These are phyloP conservation scores for Dactylis glomerata DNA, from an alignment of 176 grass and related monocot species.

Conservation along the genomic window DNA sequence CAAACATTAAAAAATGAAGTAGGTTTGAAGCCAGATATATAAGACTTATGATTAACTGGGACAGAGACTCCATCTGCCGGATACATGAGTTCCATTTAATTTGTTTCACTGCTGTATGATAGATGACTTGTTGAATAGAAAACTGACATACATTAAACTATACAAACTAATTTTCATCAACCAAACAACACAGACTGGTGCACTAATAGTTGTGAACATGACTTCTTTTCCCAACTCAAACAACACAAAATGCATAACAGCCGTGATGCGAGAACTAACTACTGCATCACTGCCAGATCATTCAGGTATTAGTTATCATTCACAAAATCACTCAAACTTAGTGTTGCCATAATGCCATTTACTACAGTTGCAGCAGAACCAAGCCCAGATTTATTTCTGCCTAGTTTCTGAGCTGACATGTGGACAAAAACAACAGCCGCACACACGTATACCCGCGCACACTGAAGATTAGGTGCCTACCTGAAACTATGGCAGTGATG, in stretches of 20 bases:
- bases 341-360: neutral
- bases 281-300: neutral
- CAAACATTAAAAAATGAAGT: neutral
- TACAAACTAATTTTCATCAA: neutral
- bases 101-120: neutral
- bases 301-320: neutral
- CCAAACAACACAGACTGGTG: neutral
- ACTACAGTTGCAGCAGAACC: neutral
- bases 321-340: neutral
- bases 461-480: neutral
- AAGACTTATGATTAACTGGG: neutral
- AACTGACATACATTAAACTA: neutral
- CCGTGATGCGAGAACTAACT: neutral
- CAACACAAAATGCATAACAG: neutral
- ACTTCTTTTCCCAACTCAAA: neutral
- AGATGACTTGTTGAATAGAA: neutral
- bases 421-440: neutral
- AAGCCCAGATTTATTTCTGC: neutral
- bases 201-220: neutral
- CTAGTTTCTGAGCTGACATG: neutral
- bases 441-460: neutral
- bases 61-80: neutral
- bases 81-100: neutral
- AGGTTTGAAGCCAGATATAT: neutral
- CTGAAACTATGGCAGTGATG: neutral